These are phyloP conservation scores for Trichosanthes cucumerina DNA, from an alignment of 306 rosid genomes.

Conservation along the genomic window DNA sequence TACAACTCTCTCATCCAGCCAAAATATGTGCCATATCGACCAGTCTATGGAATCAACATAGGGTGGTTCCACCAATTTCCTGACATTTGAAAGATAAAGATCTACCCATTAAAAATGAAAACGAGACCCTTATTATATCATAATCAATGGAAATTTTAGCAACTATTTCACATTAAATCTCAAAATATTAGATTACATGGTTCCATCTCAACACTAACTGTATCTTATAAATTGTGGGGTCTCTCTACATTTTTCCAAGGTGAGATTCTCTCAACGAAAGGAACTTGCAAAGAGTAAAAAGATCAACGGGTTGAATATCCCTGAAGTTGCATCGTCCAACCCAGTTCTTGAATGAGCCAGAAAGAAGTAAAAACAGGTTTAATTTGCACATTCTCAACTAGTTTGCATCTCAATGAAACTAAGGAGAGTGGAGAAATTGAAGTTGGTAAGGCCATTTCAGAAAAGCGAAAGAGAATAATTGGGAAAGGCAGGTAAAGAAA, in stretches of 20 bases:
- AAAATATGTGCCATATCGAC: slow-evolving; percentile 78
- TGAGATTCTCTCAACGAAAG: too few species aligned
- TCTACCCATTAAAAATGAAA: background rate
- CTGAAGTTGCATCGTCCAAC: background rate
- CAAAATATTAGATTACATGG: too few species aligned
- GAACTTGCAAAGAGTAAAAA: too few species aligned
- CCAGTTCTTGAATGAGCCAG: background rate
- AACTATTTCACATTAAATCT: background rate
- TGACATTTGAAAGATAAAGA: slow-evolving; percentile 14
- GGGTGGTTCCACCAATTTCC: slow-evolving; percentile 67
- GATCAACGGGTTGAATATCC: too few species aligned
- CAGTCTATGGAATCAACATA: slow-evolving; percentile 45
- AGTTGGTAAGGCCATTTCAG: background rate
- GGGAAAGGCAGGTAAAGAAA: background rate
- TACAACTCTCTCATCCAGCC: slow-evolving; percentile 84
- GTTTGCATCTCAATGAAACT: background rate
- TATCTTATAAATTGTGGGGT: too few species aligned
- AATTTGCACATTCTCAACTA: too few species aligned
- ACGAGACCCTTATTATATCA: background rate
- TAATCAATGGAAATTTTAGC: slow-evolving; percentile 1
- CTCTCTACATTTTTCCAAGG: too few species aligned
- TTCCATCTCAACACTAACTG: too few species aligned
- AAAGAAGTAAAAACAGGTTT: too few species aligned
- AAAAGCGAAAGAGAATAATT: background rate
- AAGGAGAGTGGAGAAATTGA: background rate